A percentile compares a stretch with the other conserved stretches of the same genome.
Conservation (phyloP, 495 filamentous ascomycete genomes). For the Coniosporium apollinis region DNA sequence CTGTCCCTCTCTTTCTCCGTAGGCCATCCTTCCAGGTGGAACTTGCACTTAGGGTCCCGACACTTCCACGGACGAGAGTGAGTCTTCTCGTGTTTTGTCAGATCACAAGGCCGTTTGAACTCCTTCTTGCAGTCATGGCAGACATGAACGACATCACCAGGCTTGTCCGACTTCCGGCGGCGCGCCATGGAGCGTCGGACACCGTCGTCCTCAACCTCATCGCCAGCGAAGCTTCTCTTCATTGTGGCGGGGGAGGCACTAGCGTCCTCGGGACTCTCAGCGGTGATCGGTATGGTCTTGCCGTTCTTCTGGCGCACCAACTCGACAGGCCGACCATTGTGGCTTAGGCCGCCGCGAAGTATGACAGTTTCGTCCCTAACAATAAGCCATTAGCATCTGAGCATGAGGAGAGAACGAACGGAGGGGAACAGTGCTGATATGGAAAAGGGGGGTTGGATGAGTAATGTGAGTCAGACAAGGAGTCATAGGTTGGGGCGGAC, state of each 20-base stretch:
- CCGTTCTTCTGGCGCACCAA: conserved; percentile 58
- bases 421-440: no score
- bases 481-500: no score
- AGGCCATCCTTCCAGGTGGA: conserved; percentile 73
- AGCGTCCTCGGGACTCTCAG: conserved; percentile 15
- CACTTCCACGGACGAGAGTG: conserved; percentile 95
- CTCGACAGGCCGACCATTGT: conserved; percentile 61
- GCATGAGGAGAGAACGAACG: no score
- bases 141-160: conserved; percentile 20
- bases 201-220: conserved; percentile 48
- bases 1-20: conserved; percentile 95
- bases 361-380: conserved; percentile 47
- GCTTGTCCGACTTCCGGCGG: conserved; percentile 56
- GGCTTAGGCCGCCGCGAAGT: conserved; percentile 57
- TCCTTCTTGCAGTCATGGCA: conserved; percentile 56
- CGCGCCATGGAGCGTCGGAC: conserved; percentile 78
- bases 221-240: conserved; percentile 13
- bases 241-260: conserved; percentile 5
- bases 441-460: no score
- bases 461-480: no score
- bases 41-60: conserved; percentile 62
- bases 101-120: conserved; percentile 82
- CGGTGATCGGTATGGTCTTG: conserved; percentile 56
- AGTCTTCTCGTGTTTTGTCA: conserved; percentile 95
- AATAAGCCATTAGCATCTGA: conserved; percentile 27